Evolutionary conservation across 2,329 filamentous ascomycete species (phyloP).

Genomic region (Calonectria hongkongensis): DNA sequence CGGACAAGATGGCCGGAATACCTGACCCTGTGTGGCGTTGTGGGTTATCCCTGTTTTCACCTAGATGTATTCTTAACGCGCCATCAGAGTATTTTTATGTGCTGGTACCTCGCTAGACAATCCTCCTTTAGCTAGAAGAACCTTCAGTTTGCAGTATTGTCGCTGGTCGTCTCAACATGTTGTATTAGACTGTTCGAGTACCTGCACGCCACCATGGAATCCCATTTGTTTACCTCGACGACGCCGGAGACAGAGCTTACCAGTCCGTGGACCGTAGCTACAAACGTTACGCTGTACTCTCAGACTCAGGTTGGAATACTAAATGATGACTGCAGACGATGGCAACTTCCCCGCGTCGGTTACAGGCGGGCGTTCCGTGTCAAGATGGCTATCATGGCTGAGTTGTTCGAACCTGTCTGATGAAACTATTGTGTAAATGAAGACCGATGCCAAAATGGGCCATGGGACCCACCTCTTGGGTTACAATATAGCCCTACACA

Average conservation of each 20-base stretch:
- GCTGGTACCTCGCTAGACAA: not conserved
- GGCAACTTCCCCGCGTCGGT: conserved; percentile 23
- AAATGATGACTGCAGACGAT: conserved; percentile 27
- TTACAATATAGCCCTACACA: not conserved
- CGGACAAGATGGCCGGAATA: not conserved
- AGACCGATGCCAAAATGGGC: not conserved
- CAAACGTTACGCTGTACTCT: not conserved
- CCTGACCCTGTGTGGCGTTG: conserved; percentile 17
- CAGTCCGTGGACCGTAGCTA: not conserved
- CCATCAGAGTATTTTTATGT: conserved; percentile 11
- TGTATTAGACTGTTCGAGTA: conserved; percentile 1
- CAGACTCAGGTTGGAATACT: conserved; percentile 7
- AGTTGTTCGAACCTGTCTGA: not conserved
- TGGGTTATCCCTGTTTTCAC: not conserved
- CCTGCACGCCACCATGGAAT: not conserved
- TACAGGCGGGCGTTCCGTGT: not conserved
- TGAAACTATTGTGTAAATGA: conserved; percentile 5
- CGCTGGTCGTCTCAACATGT: not conserved
- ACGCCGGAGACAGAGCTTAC: not conserved
- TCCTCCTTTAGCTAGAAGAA: too few relatives aligned
- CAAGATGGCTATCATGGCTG: not conserved
- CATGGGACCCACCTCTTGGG: not conserved
- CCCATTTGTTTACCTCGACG: not conserved
- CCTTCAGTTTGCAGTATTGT: not conserved
- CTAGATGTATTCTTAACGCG: not conserved